Base-by-base conservation (phyloP, 2,329 filamentous ascomycete species). In the Trichoderma sp. region DNA sequence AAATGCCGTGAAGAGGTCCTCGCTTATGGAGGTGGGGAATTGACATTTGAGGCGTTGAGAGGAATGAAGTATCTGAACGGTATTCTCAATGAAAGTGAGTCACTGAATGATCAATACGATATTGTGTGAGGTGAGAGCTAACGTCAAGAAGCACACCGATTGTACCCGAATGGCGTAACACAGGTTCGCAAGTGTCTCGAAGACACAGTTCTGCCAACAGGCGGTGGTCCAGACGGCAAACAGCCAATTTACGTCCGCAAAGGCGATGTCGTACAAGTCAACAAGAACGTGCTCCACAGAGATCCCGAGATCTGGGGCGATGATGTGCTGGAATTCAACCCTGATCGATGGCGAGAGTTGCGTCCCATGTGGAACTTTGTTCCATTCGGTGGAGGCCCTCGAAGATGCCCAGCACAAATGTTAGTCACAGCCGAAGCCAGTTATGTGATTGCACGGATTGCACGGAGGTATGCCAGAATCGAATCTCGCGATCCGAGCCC, bases 181-280 rank as follows among this genome's bases (percentile, higher is more conserved):
- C 36, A 39, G 36, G 36, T 39, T 17, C 36, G 36, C 36, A 39
- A 39, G 15, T 39, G 36, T 39, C 36, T 39, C 36, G 36, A 39
- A 39, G 36, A 39, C 6, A 39, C 36, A 17, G 36, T 39, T 39
- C 36, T 39, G 15, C 36, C 36, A 17, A 39, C 36, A 39, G 36
- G 36, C 6, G 36, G 36, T 6, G 36, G 36, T 8, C 36, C 36
- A 39, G 36, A 39, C 12, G 36, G 36, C 2, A 39, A 39, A 39
- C 36, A 39, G 15, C 36, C 36, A 2, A 39, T 39, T 4, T 39
- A 39, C 36, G 36, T 39, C 15, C 36, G 36, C 6, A 39, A 39
- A 72, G 85, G 86, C 11, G 80, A 83, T 12, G 76, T 80, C 4
- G 81, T 87, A 32, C 78, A 75, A 7, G 86, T 36, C n/a, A 84